A percentile compares a stretch with the other conserved stretches of the same genome.
Evolutionary conservation across 768 basidiomycete species (phyloP).

Genomic region (Filobasidium floriforme): DNA sequence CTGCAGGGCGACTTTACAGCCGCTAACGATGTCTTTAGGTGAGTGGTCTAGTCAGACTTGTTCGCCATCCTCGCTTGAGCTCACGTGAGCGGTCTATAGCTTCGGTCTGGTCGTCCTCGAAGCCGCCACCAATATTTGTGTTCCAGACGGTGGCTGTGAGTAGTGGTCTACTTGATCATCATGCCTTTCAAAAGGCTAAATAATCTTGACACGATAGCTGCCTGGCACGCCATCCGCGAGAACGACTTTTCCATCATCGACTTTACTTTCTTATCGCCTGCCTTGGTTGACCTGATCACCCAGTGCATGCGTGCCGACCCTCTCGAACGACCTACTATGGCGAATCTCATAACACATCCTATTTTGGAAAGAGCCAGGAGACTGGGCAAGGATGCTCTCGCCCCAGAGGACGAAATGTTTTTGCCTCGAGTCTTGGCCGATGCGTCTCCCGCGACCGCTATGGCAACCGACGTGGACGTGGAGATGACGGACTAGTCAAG

Average conservation of each 20-base stretch:
- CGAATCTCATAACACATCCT: constrained; percentile 35
- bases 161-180: neutral
- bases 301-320: constrained; percentile 38
- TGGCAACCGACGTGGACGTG: constrained; percentile 23
- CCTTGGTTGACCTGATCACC: constrained; percentile 40
- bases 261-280: constrained; percentile 40
- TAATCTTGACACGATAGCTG: constrained; percentile 52
- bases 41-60: constrained; percentile 41
- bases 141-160: constrained; percentile 76
- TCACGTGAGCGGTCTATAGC: constrained; percentile 49
- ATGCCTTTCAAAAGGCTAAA: constrained; percentile 48
- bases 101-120: constrained; percentile 94
- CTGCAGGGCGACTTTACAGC: constrained; percentile 83
- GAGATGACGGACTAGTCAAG: constrained; percentile 28
- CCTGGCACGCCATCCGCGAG: constrained; percentile 85
- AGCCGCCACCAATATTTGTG: constrained; percentile 89
- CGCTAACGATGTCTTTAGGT: constrained; percentile 97
- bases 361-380: constrained; percentile 31
- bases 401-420: constrained; percentile 38
- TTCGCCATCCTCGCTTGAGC: constrained; percentile 10
- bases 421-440: constrained; percentile 36
- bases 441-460: neutral
- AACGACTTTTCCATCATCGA: constrained; percentile 71
- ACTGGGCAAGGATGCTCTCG: constrained; percentile 35
- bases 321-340: constrained; percentile 43